A percentile compares a stretch with the other conserved stretches of the same genome.
Conservation (phyloP, 805 yeast species). For the Jamesozyma gamospora region DNA sequence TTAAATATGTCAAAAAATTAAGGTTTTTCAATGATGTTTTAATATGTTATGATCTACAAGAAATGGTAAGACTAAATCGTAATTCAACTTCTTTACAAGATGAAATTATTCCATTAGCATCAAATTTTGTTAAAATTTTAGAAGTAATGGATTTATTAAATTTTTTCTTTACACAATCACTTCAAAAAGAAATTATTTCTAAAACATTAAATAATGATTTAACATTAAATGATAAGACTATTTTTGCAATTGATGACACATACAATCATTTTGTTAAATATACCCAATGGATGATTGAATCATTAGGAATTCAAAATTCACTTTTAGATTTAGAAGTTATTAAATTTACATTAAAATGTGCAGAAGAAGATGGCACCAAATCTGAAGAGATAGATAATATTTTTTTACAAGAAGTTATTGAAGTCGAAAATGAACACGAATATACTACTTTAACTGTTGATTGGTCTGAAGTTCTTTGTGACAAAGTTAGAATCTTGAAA, state of each 20-base stretch:
- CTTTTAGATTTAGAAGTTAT: slow-evolving; percentile 22
- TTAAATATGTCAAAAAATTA: slow-evolving; percentile 29
- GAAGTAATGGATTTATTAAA: slow-evolving; percentile 26
- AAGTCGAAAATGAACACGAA: slow-evolving; percentile 18
- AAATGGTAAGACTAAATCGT: slow-evolving; percentile 2
- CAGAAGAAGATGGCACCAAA: slow-evolving; percentile 23
- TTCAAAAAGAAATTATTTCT: slow-evolving; percentile 27
- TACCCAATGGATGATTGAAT: slow-evolving; percentile 29
- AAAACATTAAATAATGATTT: slow-evolving; percentile 26
- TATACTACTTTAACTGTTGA: slow-evolving; percentile 16
- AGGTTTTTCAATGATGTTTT: slow-evolving; percentile 26
- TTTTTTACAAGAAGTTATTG: slow-evolving; percentile 25
- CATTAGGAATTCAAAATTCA: slow-evolving; percentile 13
- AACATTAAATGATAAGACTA: slow-evolving; percentile 15
- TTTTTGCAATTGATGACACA: slow-evolving; percentile 20
- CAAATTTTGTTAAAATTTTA: slow-evolving; percentile 18
- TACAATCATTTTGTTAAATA: slow-evolving; percentile 28
- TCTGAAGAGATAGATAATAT: slow-evolving; percentile 24
- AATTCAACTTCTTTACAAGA: slow-evolving; percentile 1
- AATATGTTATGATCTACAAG: slow-evolving; percentile 1
- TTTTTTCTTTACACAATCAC: slow-evolving; percentile 24
- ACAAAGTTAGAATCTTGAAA: slow-evolving; percentile 11
- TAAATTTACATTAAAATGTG: slow-evolving; percentile 25
- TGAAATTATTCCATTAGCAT: slow-evolving; percentile 14
- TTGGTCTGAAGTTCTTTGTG: slow-evolving; percentile 20